These are phyloP conservation scores for Antrodiella citrinella DNA, from an alignment of 768 basidiomycete genomes.

Conservation along the genomic window DNA sequence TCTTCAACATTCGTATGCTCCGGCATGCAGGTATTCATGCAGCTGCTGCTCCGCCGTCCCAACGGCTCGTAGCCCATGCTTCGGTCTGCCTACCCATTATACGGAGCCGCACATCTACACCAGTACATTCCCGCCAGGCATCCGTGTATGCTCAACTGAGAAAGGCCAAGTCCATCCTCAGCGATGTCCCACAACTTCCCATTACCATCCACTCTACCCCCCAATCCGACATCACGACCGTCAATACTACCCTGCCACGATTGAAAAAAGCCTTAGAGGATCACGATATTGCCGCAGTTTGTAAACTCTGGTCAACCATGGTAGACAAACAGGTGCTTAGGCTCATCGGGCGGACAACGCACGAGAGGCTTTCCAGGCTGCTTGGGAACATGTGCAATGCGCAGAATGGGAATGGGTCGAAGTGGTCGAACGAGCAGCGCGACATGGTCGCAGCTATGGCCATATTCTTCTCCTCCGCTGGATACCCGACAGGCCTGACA, in stretches of 20 bases:
- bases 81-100: neutral
- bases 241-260: constrained; percentile 28
- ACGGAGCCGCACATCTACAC: no score
- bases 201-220: neutral
- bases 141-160: no score
- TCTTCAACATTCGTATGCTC: neutral
- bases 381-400: neutral
- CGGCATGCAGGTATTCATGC: neutral
- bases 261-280: constrained; percentile 31
- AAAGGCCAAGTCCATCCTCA: neutral
- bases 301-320: constrained; percentile 35
- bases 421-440: no score
- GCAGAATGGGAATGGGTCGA: neutral
- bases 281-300: constrained; percentile 24
- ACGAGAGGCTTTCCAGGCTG: constrained; percentile 25
- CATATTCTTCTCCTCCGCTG: constrained; percentile 35
- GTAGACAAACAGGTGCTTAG: constrained; percentile 35
- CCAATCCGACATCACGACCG: constrained; percentile 5
- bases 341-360: constrained; percentile 35
- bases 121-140: no score
- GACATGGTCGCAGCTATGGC: constrained; percentile 34
- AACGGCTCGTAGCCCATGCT: neutral
- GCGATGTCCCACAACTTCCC: neutral
- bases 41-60: neutral
- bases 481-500: constrained; percentile 39